Base-by-base conservation (phyloP, 768 basidiomycete species). In the Arthromyces matolae region DNA sequence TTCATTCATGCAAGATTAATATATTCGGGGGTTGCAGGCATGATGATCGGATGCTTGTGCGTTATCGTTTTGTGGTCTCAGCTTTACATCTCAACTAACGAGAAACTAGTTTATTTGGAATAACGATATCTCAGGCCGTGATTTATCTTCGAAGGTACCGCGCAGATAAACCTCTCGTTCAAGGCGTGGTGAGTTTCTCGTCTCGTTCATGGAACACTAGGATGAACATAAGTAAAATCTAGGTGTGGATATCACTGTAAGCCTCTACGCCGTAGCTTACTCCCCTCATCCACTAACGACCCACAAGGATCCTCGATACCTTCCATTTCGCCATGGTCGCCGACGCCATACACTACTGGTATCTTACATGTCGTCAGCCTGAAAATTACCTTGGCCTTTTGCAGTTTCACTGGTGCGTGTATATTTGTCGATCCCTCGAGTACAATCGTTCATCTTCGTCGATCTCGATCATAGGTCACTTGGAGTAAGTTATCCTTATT, bases 1-100 rank as follows among this genome's bases (percentile, higher is more conserved):
- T 38, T 14, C 3, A 41, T 18, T 47, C 2, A 18, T 10, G 24
- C 8, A 3, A 22, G 10, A 35, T 37, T 22, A 10, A 7, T 8
- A 28, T n/a, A n/a, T n/a, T n/a, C n/a, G n/a, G n/a, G n/a, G n/a
- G n/a, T n/a, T n/a, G n/a, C n/a, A 51, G 50, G 50, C 7, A 51
- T 51, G 50, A 51, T 51, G 50, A 51, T 51, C 31, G 50, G 50
- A 20, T 51, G 50, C 25, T 51, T 51, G 50, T 51, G 24, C 3
- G 50, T 36, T 14, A 13, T 28, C 13, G 14, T 18, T 4, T 7
- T 27, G 20, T 18, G 29, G 7, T 22, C 4, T 35, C 1, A 13
- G 19, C 3, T 14, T 18, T 28, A n/a, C n/a, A n/a, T 5, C 28
- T 8, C 3, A 12, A 16, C 25, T 35, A 16, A 41, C 16, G 13